Evolutionary conservation across 2,329 filamentous ascomycete species (phyloP).

Genomic region (Trichothecium roseum): DNA sequence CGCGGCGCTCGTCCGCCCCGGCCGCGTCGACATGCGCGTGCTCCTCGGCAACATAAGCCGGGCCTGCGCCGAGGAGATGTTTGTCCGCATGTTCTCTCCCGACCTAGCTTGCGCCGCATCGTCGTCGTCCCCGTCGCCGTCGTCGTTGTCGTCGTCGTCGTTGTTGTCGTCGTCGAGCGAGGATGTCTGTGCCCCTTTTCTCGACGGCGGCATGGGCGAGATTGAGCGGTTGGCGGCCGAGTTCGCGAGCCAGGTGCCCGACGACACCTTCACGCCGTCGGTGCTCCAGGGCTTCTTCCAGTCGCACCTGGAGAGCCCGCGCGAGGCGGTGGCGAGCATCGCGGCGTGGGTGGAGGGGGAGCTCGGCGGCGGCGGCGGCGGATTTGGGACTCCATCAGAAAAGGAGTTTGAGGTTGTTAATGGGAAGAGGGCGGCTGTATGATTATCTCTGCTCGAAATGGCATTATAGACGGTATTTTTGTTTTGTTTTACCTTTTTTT

Average conservation of each 20-base stretch:
- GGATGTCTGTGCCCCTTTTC: too few species aligned
- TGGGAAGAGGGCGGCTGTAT: not conserved
- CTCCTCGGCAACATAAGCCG: constrained; percentile 39
- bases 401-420: constrained; percentile 19
- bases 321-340: constrained; percentile 22
- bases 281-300: constrained; percentile 39
- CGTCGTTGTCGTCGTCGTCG: too few species aligned
- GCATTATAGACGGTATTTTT: too few species aligned
- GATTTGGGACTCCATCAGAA: constrained; percentile 7
- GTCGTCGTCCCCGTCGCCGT: too few species aligned
- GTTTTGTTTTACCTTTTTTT: too few species aligned
- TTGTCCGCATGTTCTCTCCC: constrained; percentile 32
- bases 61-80: constrained; percentile 34
- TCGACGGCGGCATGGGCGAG: constrained; percentile 14
- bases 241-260: constrained; percentile 43
- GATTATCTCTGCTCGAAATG: too few species aligned
- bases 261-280: constrained; percentile 35
- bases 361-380: constrained; percentile 10
- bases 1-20: constrained; percentile 52
- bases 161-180: too few species aligned
- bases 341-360: constrained; percentile 25
- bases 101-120: constrained; percentile 17
- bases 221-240: constrained; percentile 35
- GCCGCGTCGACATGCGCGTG: constrained; percentile 56
- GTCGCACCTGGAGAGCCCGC: constrained; percentile 27